Percentiles rank a stretch among this genome's conserved stretches.
Evolutionary conservation across 2,329 filamentous ascomycete genomes (phyloP).

Genomic region (Trichoderma semiorbis): DNA sequence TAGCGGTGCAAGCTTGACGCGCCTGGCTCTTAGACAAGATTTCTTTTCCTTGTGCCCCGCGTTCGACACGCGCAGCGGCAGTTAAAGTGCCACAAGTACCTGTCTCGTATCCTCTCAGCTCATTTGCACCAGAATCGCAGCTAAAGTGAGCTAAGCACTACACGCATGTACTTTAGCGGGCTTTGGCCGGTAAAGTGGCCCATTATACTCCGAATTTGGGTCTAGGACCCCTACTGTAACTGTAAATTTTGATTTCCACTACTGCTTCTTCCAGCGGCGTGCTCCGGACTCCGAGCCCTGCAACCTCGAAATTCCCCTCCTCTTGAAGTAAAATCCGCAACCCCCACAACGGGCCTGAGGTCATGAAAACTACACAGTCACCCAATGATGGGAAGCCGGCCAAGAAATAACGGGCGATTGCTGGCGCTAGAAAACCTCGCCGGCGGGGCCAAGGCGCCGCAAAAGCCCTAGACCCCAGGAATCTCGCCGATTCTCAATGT

Average conservation of each 20-base stretch:
- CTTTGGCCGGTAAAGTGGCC: background rate
- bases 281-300: background rate
- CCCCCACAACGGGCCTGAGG: background rate
- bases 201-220: background rate
- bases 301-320: background rate
- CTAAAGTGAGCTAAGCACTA: background rate
- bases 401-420: background rate
- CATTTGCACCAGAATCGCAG: background rate
- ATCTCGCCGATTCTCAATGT: background rate
- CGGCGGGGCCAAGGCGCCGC: background rate
- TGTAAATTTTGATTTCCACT: background rate
- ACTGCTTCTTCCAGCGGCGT: background rate
- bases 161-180: background rate
- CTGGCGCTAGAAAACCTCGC: constrained; percentile 11
- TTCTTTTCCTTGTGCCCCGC: constrained; percentile 10
- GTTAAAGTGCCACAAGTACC: background rate
- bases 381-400: background rate
- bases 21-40: background rate
- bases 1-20: constrained; percentile 11
- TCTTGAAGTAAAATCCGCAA: background rate
- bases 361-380: background rate
- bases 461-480: background rate
- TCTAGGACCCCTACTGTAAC: background rate
- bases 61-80: constrained; percentile 5
- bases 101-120: background rate